These are phyloP conservation scores for Termitomyces sp. DNA, from an alignment of 768 basidiomycete species.

Conservation along the genomic window DNA sequence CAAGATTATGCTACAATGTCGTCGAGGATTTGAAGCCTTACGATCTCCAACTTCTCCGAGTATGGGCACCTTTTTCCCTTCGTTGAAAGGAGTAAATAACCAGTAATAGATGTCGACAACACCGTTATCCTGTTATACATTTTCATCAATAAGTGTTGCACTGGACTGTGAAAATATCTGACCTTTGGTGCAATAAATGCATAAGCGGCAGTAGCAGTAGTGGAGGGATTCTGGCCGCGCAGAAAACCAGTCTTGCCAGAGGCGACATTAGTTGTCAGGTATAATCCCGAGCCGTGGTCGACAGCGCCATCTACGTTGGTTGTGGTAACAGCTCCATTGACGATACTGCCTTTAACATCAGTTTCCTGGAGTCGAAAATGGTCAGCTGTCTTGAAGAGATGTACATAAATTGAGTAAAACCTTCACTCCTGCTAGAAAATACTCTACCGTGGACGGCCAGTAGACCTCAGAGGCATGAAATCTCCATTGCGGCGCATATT, in stretches of 20 bases:
- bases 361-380: slow-evolving; percentile 6
- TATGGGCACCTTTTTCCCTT: slow-evolving; percentile 16
- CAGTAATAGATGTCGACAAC: slow-evolving; percentile 20
- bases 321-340: slow-evolving; percentile 9
- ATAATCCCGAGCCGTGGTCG: slow-evolving; percentile 14
- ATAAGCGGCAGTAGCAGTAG: slow-evolving; percentile 12
- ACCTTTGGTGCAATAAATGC: slow-evolving; percentile 20
- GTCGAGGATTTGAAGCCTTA: neutral
- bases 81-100: slow-evolving; percentile 20
- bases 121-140: slow-evolving; percentile 12
- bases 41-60: slow-evolving; percentile 20
- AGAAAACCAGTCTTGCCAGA: slow-evolving; percentile 17
- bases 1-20: neutral
- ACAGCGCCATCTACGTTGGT: slow-evolving; percentile 12
- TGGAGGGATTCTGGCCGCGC: slow-evolving; percentile 20
- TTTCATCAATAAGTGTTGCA: neutral
- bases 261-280: slow-evolving; percentile 14
- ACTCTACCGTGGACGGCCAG: slow-evolving; percentile 19
- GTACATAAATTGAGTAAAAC: slow-evolving; percentile 1
- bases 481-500: slow-evolving; percentile 20
- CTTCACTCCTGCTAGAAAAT: slow-evolving; percentile 18
- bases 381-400: neutral
- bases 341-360: slow-evolving; percentile 14
- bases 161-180: neutral
- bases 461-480: slow-evolving; percentile 18